phyloP scores from a whole-genome alignment of 2,329 filamentous ascomycete species.

The Albophoma yamanashiensis region DNA sequence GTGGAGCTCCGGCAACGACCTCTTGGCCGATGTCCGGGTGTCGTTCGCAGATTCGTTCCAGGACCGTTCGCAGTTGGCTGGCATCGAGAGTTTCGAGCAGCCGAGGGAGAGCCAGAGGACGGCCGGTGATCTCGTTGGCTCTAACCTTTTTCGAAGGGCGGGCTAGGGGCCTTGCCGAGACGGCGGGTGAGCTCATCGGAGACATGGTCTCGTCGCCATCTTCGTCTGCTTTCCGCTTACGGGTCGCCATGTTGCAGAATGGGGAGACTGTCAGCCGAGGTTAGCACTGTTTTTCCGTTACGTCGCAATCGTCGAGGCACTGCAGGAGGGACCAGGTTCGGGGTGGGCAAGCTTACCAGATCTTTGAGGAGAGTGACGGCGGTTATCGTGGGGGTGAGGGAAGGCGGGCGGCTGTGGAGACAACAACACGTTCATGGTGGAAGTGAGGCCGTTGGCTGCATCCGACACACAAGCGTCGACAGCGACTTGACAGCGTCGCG shows the following conservation, averaged over 20 bases:
- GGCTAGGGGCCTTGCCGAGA: slow-evolving; percentile 56
- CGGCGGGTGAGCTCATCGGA: slow-evolving; percentile 69
- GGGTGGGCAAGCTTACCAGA: slow-evolving; percentile 34
- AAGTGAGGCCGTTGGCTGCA: slow-evolving; percentile 2
- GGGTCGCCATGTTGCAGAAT: slow-evolving; percentile 41
- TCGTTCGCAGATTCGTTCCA: slow-evolving; percentile 85
- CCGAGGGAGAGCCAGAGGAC: slow-evolving; percentile 48
- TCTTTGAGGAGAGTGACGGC: slow-evolving; percentile 42
- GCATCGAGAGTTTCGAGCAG: slow-evolving; percentile 91
- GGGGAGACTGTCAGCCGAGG: slow-evolving; percentile 25
- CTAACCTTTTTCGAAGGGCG: slow-evolving; percentile 54
- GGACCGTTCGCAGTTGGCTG: slow-evolving; percentile 69
- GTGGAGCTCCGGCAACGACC: slow-evolving; percentile 71
- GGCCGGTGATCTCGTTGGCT: slow-evolving; percentile 53
- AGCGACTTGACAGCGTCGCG: not conserved
- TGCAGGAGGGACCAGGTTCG: not conserved
- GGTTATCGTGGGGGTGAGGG: slow-evolving; percentile 46
- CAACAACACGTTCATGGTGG: slow-evolving; percentile 51
- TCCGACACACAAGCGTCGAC: not conserved
- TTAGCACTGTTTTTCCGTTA: slow-evolving; percentile 8
- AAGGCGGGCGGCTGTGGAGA: slow-evolving; percentile 49
- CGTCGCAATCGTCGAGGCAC: not conserved
- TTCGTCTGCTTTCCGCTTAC: slow-evolving; percentile 81
- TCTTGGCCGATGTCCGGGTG: slow-evolving; percentile 80
- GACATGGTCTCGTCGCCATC: slow-evolving; percentile 83